Base-by-base conservation (phyloP, 805 yeast genomes). In the Starmerella sirachaensis region DNA sequence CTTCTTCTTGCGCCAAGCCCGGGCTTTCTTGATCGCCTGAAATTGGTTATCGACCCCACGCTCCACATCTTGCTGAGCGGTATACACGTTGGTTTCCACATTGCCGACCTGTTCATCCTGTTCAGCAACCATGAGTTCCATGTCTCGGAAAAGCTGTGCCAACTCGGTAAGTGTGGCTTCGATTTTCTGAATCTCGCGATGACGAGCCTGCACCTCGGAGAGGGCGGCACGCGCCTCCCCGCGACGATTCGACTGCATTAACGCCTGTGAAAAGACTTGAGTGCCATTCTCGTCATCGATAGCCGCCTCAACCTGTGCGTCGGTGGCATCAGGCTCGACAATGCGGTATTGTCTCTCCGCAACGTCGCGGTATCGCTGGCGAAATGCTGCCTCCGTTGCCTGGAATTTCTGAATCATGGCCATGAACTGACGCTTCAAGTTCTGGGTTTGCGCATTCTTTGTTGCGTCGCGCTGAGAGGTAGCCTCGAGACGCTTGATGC, bases 151-250 rank as follows among this genome's bases (percentile, higher is more conserved):
- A 58, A 91, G 72, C 65, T 83, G 94, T 29, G 93, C 82, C 62
- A 91, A 73, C 63, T 91, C 98, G 25, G 88, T 84, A 81, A 91
- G 85, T 42, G 94, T 79, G 64, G 83, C 77, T 63, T 88, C 97
- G 62, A 91, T 78, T 66, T 84, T 82, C 65, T 83, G 80, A 55
- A 91, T 74, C 65, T 91, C 97, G 58, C 80, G 78, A 65, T 91
- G 97, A 65, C 98, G 78, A 35, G 81, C 76, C 64, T 88, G 95
- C 40, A 91, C 97, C 64, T 91, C 97, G 54, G 84, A 82, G 52
- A 91, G 70, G 2, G 93, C 97, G 23, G 95, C 76, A 60, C 91
- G 75, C 29, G 97, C 96, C 63, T 91, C 95, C 40, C 64, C 64
- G 21, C 62, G 55, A 41, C 62, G 56, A 49, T 59, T 58, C 22